Evolutionary conservation across 805 yeast species (phyloP).

Genomic region (Myxozyma neotropica): DNA sequence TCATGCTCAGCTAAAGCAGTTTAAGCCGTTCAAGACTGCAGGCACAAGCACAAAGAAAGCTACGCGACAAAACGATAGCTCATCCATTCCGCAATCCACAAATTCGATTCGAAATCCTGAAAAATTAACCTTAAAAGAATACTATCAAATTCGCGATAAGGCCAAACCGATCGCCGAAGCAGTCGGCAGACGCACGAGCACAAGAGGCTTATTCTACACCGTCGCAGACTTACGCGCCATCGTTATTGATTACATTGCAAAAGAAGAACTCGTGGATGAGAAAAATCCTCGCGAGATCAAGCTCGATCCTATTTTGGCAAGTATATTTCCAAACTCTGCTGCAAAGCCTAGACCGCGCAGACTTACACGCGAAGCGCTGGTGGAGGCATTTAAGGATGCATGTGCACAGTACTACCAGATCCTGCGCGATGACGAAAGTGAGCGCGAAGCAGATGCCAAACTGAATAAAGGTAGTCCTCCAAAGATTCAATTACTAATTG

Average conservation of each 20-base stretch:
- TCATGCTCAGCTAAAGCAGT: conserved; percentile 55
- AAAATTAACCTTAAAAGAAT: conserved; percentile 15
- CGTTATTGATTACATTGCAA: conserved; percentile 58
- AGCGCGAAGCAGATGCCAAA: conserved; percentile 31
- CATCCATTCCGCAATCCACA: background rate
- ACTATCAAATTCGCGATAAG: conserved; percentile 45
- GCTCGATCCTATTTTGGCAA: conserved; percentile 55
- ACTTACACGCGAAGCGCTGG: conserved; percentile 45
- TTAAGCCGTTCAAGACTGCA: conserved; percentile 60
- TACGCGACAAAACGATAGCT: conserved; percentile 16
- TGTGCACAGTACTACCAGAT: conserved; percentile 50
- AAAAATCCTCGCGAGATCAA: conserved; percentile 57
- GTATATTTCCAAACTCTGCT: background rate
- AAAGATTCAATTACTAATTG: conserved; percentile 64
- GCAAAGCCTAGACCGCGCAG: conserved; percentile 36
- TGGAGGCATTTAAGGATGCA: conserved; percentile 49
- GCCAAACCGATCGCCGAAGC: conserved; percentile 55
- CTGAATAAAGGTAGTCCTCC: conserved; percentile 71
- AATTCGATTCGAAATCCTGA: conserved; percentile 1
- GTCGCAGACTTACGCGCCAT: conserved; percentile 56
- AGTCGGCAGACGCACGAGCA: conserved; percentile 45
- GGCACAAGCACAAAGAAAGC: conserved; percentile 20
- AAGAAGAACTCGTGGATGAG: conserved; percentile 53
- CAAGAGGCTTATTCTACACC: conserved; percentile 49
- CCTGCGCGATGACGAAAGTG: conserved; percentile 50